Evolutionary conservation across 2,329 filamentous ascomycete genomes (phyloP).

Genomic region (Fusarium solani-melongenae): DNA sequence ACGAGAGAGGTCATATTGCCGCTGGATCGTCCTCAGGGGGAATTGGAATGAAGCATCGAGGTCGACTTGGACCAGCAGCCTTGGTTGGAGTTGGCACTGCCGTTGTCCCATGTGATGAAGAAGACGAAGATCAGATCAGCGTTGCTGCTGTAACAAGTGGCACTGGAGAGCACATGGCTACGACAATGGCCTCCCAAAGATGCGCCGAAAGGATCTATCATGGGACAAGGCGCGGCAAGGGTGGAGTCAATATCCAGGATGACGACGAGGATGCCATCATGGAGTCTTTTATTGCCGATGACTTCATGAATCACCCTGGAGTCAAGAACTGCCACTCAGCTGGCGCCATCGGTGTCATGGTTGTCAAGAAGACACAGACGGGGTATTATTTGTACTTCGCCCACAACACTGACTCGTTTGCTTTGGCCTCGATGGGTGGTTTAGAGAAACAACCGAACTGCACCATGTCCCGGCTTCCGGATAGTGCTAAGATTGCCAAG

Average conservation of each 20-base stretch:
- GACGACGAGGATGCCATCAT: constrained; percentile 82
- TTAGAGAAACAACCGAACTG: constrained; percentile 79
- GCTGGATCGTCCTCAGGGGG: constrained; percentile 96
- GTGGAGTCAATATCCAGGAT: constrained; percentile 72
- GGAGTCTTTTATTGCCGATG: constrained; percentile 81
- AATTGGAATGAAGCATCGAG: constrained; percentile 97
- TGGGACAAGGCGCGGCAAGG: constrained; percentile 68
- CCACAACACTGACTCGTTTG: constrained; percentile 93
- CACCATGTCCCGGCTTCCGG: constrained; percentile 84
- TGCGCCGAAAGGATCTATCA: constrained; percentile 89
- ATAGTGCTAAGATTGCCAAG: constrained; percentile 63
- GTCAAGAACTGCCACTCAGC: constrained; percentile 82
- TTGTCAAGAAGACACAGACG: constrained; percentile 82
- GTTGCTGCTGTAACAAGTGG: constrained; percentile 92
- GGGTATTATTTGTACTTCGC: constrained; percentile 91
- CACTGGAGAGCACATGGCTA: constrained; percentile 98
- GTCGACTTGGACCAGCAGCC: constrained; percentile 90
- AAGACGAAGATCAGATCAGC: constrained; percentile 74
- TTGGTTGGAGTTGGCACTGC: constrained; percentile 92
- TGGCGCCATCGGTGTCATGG: constrained; percentile 92
- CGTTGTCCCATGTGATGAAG: constrained; percentile 80
- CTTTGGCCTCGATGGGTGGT: constrained; percentile 88
- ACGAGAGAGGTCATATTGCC: constrained; percentile 86
- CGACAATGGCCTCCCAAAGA: constrained; percentile 87
- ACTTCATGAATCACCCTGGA: constrained; percentile 93